Conservation (phyloP, 805 yeast species). For the Candida hungchunana region DNA sequence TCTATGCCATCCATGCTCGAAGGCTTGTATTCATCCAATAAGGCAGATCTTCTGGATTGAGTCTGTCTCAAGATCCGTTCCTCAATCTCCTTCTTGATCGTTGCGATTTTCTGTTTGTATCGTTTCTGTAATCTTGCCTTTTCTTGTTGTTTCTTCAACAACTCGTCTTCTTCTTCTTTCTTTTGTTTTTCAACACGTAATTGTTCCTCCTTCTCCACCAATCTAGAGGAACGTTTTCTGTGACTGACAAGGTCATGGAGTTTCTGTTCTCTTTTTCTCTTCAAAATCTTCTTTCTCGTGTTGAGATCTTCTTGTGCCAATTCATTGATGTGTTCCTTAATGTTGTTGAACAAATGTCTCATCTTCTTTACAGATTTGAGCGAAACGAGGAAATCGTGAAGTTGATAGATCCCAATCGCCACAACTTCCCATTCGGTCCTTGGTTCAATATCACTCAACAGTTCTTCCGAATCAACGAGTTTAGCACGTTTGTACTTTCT, state of each 20-base stretch:
- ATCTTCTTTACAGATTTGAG: slow-evolving; percentile 28
- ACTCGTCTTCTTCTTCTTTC: slow-evolving; percentile 38
- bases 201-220: slow-evolving; percentile 66
- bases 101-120: slow-evolving; percentile 20
- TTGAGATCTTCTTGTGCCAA: slow-evolving; percentile 43
- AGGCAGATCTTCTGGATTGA: slow-evolving; percentile 19
- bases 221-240: slow-evolving; percentile 69
- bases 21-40: slow-evolving; percentile 28
- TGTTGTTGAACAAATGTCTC: slow-evolving; percentile 29
- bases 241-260: slow-evolving; percentile 60
- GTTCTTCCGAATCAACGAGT: slow-evolving; percentile 23
- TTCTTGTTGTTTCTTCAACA: slow-evolving; percentile 15
- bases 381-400: slow-evolving; percentile 29
- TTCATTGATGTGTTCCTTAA: slow-evolving; percentile 31
- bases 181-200: slow-evolving; percentile 32
- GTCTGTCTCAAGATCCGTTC: slow-evolving; percentile 22
- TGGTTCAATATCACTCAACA: slow-evolving; percentile 34
- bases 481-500: slow-evolving; percentile 30
- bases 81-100: slow-evolving; percentile 23
- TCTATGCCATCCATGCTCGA: slow-evolving; percentile 20
- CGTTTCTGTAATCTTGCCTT: slow-evolving; percentile 37
- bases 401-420: slow-evolving; percentile 41
- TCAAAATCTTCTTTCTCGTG: slow-evolving; percentile 49
- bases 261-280: slow-evolving; percentile 58
- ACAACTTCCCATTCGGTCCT: slow-evolving; percentile 35